A percentile compares a stretch with the other conserved stretches of the same genome.
These are phyloP conservation scores for Nicotiana tomentosiformis DNA, from an alignment of 257 asterid species.

Conservation along the genomic window DNA sequence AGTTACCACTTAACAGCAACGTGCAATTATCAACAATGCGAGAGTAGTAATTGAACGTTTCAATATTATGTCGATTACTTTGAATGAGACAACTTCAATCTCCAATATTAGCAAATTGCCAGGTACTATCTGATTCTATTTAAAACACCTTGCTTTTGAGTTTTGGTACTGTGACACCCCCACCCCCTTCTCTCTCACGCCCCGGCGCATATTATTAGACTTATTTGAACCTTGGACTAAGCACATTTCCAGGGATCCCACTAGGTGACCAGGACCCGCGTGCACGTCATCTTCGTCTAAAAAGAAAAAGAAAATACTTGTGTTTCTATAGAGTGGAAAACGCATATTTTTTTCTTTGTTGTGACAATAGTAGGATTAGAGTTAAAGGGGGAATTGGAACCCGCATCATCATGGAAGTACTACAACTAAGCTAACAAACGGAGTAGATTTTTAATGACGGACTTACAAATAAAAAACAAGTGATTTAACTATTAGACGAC, in stretches of 20 bases:
- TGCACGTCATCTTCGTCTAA: background rate
- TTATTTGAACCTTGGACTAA: background rate
- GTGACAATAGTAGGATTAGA: background rate
- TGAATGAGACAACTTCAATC: background rate
- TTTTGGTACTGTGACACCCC: background rate
- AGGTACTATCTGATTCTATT: background rate
- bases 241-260: background rate
- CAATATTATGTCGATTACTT: background rate
- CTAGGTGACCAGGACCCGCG: background rate
- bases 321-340: background rate
- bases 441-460: background rate
- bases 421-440: background rate
- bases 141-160: background rate
- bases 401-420: background rate
- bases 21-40: background rate
- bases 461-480: background rate
- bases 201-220: background rate
- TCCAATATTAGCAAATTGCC: background rate
- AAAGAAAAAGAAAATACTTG: background rate
- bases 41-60: background rate
- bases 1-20: background rate
- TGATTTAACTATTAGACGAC: background rate
- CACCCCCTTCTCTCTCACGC: background rate
- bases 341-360: background rate
- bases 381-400: background rate